phyloP scores from a whole-genome alignment of 345 rosid species.

The Lepidium sativum region DNA sequence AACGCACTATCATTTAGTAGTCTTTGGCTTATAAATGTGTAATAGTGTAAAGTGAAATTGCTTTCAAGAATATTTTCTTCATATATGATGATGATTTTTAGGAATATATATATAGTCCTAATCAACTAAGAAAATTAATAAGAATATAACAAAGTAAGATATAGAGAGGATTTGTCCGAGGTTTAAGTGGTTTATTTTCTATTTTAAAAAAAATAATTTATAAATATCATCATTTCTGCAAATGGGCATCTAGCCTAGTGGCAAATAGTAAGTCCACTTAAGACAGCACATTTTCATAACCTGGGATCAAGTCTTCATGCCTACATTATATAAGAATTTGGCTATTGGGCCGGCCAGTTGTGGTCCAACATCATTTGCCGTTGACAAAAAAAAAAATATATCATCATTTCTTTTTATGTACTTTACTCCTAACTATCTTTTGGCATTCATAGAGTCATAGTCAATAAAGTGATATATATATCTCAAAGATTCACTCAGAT shows the following conservation, averaged over 20 bases:
- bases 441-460: background rate
- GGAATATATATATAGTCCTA: conserved; percentile 3
- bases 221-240: background rate
- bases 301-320: no score
- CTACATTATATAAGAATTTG: no score
- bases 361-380: no score
- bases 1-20: conserved; percentile 2
- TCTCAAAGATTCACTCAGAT: conserved; percentile 10
- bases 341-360: no score
- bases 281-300: no score
- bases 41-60: background rate
- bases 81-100: background rate
- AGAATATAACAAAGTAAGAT: conserved; percentile 16
- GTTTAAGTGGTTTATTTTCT: background rate
- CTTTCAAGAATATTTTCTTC: conserved; percentile 14
- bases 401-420: background rate
- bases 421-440: conserved; percentile 24
- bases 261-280: no score
- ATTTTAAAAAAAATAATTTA: background rate
- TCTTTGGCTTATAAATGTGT: background rate
- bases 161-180: conserved; percentile 9
- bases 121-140: conserved; percentile 5
- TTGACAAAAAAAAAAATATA: no score
- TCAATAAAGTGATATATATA: conserved; percentile 10
- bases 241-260: no score